Conservation (phyloP, 2,329 filamentous ascomycete genomes). For the Cercospora sesami region DNA sequence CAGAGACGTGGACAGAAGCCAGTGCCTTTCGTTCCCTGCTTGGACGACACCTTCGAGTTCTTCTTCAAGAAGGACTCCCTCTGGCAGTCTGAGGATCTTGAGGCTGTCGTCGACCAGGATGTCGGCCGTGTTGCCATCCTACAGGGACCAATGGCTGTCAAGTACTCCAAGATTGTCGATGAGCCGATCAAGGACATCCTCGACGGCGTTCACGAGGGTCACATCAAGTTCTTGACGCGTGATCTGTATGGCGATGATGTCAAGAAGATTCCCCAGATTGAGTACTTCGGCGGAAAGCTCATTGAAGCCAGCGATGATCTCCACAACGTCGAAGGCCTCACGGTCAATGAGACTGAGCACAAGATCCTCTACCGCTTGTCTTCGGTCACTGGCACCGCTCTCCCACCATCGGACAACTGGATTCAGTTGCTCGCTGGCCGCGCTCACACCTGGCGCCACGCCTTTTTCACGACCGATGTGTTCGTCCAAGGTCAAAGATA, state of each 20-base stretch:
- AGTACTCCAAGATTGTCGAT: slow-evolving; percentile 84
- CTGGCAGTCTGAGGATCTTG: slow-evolving; percentile 97
- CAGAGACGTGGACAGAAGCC: slow-evolving; percentile 92
- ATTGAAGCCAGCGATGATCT: slow-evolving; percentile 69
- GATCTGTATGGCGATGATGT: slow-evolving; percentile 79
- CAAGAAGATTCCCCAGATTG: slow-evolving; percentile 74
- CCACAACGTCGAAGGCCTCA: slow-evolving; percentile 77
- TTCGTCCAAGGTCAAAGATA: slow-evolving; percentile 95
- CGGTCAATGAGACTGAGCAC: slow-evolving; percentile 72
- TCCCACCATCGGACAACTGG: slow-evolving; percentile 83
- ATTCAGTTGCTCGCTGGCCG: slow-evolving; percentile 81
- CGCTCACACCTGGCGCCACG: slow-evolving; percentile 88
- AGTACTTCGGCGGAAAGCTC: slow-evolving; percentile 93
- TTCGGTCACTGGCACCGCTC: slow-evolving; percentile 66
- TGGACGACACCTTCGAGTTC: slow-evolving; percentile 97
- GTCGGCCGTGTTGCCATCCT: slow-evolving; percentile 95
- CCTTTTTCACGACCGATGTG: slow-evolving; percentile 88
- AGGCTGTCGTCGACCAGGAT: slow-evolving; percentile 92
- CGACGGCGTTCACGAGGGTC: slow-evolving; percentile 82
- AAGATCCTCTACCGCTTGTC: slow-evolving; percentile 86
- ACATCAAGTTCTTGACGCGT: slow-evolving; percentile 75
- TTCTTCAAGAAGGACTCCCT: slow-evolving; percentile 99
- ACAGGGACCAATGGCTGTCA: slow-evolving; percentile 89
- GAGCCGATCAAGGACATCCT: slow-evolving; percentile 95
- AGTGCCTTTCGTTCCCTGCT: slow-evolving; percentile 89